Base-by-base conservation (phyloP, 2,329 filamentous ascomycete genomes). In the Monosporascus sp. region DNA sequence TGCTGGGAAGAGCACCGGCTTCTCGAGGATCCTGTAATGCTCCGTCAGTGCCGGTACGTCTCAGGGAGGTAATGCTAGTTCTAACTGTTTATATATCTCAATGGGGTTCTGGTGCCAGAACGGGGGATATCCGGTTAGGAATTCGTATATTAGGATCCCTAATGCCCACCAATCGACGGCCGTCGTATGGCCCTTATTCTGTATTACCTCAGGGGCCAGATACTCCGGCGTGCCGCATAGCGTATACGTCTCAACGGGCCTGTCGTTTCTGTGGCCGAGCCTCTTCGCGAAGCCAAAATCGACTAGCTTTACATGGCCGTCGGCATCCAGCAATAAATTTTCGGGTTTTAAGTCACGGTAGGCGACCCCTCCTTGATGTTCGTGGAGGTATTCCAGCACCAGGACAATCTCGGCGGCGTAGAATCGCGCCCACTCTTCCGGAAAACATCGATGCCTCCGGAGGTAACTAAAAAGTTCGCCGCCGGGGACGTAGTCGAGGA, bases 121-220 rank as follows among this genome's bases (percentile, higher is more conserved):
- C 0, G 89, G 89, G 15, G 89, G 89, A 65, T 92, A 91, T 27
- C 89, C 89, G 9, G 89, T 90, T 48, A 93, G 73, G 65, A 93
- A 93, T 66, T 94, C 89, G 69, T 90, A 93, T 54, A 93, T 85
- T 52, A 94, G 71, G 60, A 93, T 91, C 25, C 89, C 89, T 60
- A 94, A 77, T 0, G 89, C 89, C 89, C 89, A 93, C 89, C 89
- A 93, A 74, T 93, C 89, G 37, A 93, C 89, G 15, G 89, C 88
- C 2, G 82, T 84, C 3, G 82, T 85, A 65, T 87, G 84, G 14
- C 87, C 89, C 66, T 89, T 90, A 67, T 90, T 91, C 59, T 90
- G 83, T 60, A 93, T 92, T 42, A 93, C 89, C 72, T 93, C 89
- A 5, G 89, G 89, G 2, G 89, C 89, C 46, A 93, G 82, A 68